Percentiles rank a stretch among this genome's conserved stretches.
Conservation (phyloP, 164 flowering plant species). For the Amborella trichopoda region DNA sequence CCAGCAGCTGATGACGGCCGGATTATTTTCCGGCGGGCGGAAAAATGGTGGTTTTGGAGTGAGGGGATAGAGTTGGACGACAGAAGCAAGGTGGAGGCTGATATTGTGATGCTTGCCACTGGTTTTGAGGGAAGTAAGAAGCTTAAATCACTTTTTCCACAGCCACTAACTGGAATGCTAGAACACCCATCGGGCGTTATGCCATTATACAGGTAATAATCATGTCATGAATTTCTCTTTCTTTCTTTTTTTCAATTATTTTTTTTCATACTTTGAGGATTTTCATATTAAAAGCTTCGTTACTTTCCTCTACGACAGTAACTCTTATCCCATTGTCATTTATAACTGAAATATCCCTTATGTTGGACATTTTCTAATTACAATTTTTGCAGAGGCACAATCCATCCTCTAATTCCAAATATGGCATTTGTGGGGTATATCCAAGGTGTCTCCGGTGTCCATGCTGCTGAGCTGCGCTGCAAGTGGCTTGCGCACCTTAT, state of each 20-base stretch:
- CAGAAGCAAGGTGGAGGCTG: conserved; percentile 56
- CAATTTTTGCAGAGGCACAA: conserved; percentile 41
- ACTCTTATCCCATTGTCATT: too few species aligned
- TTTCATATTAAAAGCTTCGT: too few species aligned
- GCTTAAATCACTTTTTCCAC: conserved; percentile 52
- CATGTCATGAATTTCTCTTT: not conserved
- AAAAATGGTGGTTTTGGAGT: conserved; percentile 67
- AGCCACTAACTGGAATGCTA: conserved; percentile 51
- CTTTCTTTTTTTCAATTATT: not conserved
- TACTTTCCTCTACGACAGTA: too few species aligned
- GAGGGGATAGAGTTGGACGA: conserved; percentile 73
- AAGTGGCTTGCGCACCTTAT: conserved; percentile 62
- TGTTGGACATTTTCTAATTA: too few species aligned
- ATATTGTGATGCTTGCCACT: conserved; percentile 76
- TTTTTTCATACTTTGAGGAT: too few species aligned
- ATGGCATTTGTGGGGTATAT: conserved; percentile 82
- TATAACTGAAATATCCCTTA: too few species aligned
- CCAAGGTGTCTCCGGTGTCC: conserved; percentile 73
- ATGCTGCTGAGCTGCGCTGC: conserved; percentile 67
- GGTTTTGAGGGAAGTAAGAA: conserved; percentile 83
- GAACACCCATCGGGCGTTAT: conserved; percentile 50
- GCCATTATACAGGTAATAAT: conserved; percentile 67
- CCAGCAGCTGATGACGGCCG: conserved; percentile 70
- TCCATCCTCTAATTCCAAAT: conserved; percentile 78
- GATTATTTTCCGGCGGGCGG: conserved; percentile 51